Base-by-base conservation (phyloP, 352 stramenopile genomes). In the Phytophthora cactorum region DNA sequence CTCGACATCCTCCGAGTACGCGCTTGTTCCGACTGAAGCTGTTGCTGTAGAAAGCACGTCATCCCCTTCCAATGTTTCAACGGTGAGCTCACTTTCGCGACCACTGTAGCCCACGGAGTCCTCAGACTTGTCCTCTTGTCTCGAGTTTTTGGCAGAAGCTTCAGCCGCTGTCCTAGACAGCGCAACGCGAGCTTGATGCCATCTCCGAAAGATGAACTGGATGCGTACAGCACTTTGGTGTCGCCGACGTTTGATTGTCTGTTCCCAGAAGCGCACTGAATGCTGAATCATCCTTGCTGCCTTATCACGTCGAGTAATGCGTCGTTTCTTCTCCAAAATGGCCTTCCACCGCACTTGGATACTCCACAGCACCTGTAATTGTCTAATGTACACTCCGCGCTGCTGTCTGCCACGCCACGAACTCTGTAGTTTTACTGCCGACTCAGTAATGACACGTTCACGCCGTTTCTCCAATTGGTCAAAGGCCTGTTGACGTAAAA, bases 281-380 rank as follows among this genome's bases (percentile, higher is more conserved):
- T 61, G 65, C 58, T 91, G 83, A 29, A 92, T 65, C 34, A 70
- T 52, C 11, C 41, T 59, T 4, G 73, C 72, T 29, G 77, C 79
- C 12, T 66, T 52, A 17, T 82, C 64, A 8, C 79, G 77, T 31
- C 51, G 66, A 49, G 53, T 54, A 38, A 75, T 66, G 5, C 72
- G 63, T 32, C 68, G 61, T 47, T 82, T 87, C 39, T 77, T 75
- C 54, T 85, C 72, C 12, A 78, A 29, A 46, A 89, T 79, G 0
- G 82, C 81, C 43, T 78, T 80, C 82, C 82, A 91, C 10, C 81
- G 77, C 46, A 79, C 44, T 66, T 91, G 82, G 10, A 89, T 72
- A 56, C 75, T 83, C 29, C 57, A 61, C 3, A 88, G 22, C 0
- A 88, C 61, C 12, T 74, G 22, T 6, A 84, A 6, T 39, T 78